Evolutionary conservation across 176 grass and related monocot species (phyloP), one percentile per base, ranked within the genome.

Genomic region (Eleusine indica): DNA sequence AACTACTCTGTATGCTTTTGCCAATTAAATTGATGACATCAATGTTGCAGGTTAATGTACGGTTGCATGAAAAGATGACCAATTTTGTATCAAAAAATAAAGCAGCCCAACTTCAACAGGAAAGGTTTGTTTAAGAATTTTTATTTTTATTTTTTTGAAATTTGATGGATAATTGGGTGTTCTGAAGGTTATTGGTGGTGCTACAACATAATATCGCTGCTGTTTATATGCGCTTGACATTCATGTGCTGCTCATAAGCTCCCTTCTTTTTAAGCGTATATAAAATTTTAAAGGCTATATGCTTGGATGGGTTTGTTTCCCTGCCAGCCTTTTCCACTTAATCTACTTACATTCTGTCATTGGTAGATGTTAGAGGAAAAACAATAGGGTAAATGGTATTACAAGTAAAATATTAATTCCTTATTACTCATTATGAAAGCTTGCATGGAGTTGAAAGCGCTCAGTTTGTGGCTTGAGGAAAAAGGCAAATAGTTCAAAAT

Each of bases 71-170:
- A 47, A 97, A 97, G 88, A 94, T 97, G 94, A 86, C 68, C 49
- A 94, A 88, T 73, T 97, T 97, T 67, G 49, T 92, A 89, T 90
- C 88, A 42, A 97, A 94, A 53, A 97, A 97, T 58, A 97, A 97
- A 92, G 94, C 91, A 58, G 94, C 94, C 67, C 94, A 97, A 70
- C 83, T 97, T 51, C 89, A 94, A 37, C 82, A 90, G 62, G 63
- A 75, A 85, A 97, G 87, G 91, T 94, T 81, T 73, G 84, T 87
- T 85, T 43, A 73, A 32, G 43, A 60, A 43, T 19, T 75, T 41
- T n/a, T 82, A 25, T 25, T 25, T 25, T 25, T 25, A 25, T 2
- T 60, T 58, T 10, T 76, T 68, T 15, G 21, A 61, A 60, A 35
- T 58, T 68, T 58, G 13, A 43, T 61, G 1, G 48, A 7, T 75